Evolutionary conservation across 768 basidiomycete species (phyloP).

Genomic region (Lactarius pseudohatsudake): DNA sequence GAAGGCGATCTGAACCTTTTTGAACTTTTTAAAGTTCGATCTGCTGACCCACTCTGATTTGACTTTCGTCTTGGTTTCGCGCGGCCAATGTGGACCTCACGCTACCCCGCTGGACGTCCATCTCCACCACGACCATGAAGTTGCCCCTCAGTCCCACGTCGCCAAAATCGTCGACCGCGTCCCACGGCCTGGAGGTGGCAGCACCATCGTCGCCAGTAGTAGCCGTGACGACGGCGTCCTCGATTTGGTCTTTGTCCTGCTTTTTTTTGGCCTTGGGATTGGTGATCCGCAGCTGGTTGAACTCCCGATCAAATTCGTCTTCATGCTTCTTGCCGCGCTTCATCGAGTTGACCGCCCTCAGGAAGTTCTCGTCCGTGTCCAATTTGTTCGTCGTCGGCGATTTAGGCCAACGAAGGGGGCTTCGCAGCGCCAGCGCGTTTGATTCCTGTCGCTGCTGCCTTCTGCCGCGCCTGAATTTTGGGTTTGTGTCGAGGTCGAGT

Average conservation of each 20-base stretch:
- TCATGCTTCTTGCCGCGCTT: constrained; percentile 65
- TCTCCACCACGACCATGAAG: constrained; percentile 70
- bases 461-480: neutral
- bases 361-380: constrained; percentile 62
- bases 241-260: neutral
- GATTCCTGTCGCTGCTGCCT: neutral
- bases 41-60: constrained; percentile 43
- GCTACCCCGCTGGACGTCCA: constrained; percentile 44
- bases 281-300: constrained; percentile 67
- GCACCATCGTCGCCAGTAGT: neutral
- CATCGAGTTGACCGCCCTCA: constrained; percentile 67
- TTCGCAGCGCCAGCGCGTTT: constrained; percentile 6
- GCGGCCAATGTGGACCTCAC: constrained; percentile 9
- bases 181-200: constrained; percentile 48
- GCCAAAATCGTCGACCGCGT: constrained; percentile 59
- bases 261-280: constrained; percentile 48
- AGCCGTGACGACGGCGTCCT: constrained; percentile 37
- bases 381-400: constrained; percentile 12
- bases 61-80: neutral
- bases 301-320: constrained; percentile 71
- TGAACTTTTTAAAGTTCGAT: constrained; percentile 74
- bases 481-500: constrained; percentile 3
- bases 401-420: neutral
- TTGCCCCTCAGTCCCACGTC: constrained; percentile 64
- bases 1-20: constrained; percentile 47